Conservation (phyloP, 306 rosid species). For the Vicia faba region DNA sequence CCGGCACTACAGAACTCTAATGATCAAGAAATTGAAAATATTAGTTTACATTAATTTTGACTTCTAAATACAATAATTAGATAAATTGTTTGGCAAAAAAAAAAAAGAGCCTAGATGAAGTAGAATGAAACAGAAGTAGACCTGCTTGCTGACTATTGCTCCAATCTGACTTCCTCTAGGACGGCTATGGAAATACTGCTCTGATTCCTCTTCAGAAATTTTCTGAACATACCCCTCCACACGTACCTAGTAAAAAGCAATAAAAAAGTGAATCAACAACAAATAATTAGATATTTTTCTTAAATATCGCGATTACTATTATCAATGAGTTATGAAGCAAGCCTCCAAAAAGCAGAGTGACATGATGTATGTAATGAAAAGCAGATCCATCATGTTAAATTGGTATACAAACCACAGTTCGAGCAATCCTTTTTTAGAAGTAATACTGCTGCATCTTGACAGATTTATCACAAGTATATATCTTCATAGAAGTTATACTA, state of each 20-base stretch:
- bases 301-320: conserved; percentile 29
- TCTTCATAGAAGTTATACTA: background rate
- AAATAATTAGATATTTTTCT: conserved; percentile 21
- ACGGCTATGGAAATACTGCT: conserved; percentile 90
- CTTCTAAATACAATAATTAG: conserved; percentile 15
- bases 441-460: background rate
- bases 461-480: background rate
- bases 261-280: conserved; percentile 6
- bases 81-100: background rate
- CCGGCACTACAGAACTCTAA: conserved; percentile 81
- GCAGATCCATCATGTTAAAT: conserved; percentile 24
- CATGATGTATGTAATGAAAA: conserved; percentile 21
- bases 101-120: background rate
- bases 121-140: conserved; percentile 43
- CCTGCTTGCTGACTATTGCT: conserved; percentile 97
- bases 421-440: conserved; percentile 17
- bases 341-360: conserved; percentile 27
- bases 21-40: conserved; percentile 37
- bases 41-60: conserved; percentile 27
- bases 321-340: conserved; percentile 10
- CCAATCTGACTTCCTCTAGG: conserved; percentile 98
- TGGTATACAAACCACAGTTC: conserved; percentile 20
- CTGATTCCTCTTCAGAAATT: conserved; percentile 87
- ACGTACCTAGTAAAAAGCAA: conserved; percentile 58
- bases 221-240: conserved; percentile 88